Conservation (phyloP, 441 rosid species). For the Gossypium davidsonii region DNA sequence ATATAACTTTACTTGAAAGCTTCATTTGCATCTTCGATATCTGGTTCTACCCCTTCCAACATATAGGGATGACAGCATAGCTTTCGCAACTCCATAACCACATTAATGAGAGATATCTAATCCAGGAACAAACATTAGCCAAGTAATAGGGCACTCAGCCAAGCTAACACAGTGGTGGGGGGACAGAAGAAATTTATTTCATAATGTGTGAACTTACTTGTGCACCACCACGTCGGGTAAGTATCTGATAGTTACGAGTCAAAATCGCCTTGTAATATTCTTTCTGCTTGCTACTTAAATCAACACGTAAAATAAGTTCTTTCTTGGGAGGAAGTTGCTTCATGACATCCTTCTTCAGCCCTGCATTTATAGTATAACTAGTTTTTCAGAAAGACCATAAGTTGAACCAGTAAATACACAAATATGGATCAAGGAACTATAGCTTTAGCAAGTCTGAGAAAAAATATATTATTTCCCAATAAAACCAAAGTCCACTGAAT, state of each 20-base stretch:
- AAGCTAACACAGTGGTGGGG: background rate
- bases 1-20: constrained; percentile 52
- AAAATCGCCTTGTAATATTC: constrained; percentile 95
- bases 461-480: background rate
- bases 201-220: constrained; percentile 46
- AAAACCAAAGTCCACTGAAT: background rate
- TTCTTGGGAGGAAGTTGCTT: constrained; percentile 96
- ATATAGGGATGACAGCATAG: constrained; percentile 98
- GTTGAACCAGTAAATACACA: background rate
- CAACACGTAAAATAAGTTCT: constrained; percentile 95
- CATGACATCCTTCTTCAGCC: constrained; percentile 98
- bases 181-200: background rate
- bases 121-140: constrained; percentile 22
- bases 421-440: background rate
- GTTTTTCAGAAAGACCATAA: constrained; percentile 10
- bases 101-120: constrained; percentile 90
- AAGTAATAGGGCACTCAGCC: background rate
- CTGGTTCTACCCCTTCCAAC: constrained; percentile 95
- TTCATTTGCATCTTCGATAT: constrained; percentile 57
- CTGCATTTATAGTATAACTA: constrained; percentile 38
- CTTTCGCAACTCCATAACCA: constrained; percentile 98
- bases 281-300: constrained; percentile 84
- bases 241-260: constrained; percentile 88
- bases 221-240: constrained; percentile 93
- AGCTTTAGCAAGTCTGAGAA: background rate